Evolutionary conservation across 2,329 filamentous ascomycete species (phyloP), one percentile per base, ranked within the genome.

Genomic region (Xylaria sp.): DNA sequence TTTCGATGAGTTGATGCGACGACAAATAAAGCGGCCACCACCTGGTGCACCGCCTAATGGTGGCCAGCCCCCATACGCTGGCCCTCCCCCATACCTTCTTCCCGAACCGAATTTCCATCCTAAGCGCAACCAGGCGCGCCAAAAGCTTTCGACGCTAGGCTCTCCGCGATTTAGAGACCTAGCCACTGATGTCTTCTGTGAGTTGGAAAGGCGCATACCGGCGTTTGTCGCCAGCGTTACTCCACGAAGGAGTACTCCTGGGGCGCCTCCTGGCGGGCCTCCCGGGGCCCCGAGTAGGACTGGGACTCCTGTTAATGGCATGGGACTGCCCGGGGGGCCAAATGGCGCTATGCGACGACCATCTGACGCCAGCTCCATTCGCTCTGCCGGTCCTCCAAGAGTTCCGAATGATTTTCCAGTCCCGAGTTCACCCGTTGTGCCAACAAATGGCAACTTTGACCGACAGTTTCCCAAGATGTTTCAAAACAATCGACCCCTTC

Each of bases 61-160:
- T 47, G 78, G 78, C 3, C 83, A 85, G 15, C 91, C 92, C 1
- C 80, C 86, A 11, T 96, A 88, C 73, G 76, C 73, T 47, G 78
- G 78, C 3, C 83, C 85, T n/a, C 91, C 92, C 1, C 80, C 86
- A 11, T 96, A 88, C 73, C 85, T 99, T 5, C 80, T 91, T 23
- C 92, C 95, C n/a, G 92, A 94, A 75, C 85, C 89, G 67, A 90
- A 88, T 66, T 98, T 98, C 77, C 95, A 99, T 76, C 93, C 93
- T 2, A 99, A 98, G 78, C 90, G 95, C 65, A 99, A 99, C 74
- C 93, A 98, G 76, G 95, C 95, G n/a, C 87, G 95, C 40, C 93
- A 97, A 77, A 96, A 96, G 76, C 85, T 99, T 19, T 94, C 93
- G 0, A 96, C 93, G 0, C 85, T 99, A 13, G 92, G 93, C 3